These are phyloP conservation scores for Linnemannia zychae DNA, from an alignment of 192 early-diverging fungal genomes.

Conservation along the genomic window DNA sequence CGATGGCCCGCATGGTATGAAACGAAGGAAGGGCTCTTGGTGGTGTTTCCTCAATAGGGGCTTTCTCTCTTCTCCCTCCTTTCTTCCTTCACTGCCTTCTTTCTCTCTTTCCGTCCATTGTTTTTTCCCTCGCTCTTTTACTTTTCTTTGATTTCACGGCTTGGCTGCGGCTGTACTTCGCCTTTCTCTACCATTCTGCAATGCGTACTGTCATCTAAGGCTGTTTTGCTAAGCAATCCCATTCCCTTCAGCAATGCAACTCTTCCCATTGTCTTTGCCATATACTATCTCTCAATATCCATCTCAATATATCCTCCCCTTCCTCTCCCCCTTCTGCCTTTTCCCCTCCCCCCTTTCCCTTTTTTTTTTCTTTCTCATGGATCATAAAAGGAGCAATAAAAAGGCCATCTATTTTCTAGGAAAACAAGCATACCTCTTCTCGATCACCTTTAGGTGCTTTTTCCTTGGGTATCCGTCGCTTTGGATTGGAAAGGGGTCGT, in stretches of 20 bases:
- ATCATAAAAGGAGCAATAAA: background rate
- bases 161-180: too few relatives aligned
- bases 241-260: background rate
- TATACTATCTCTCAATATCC: too few relatives aligned
- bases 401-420: background rate
- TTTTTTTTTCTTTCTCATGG: background rate
- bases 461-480: conserved; percentile 26
- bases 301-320: background rate
- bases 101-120: too few relatives aligned
- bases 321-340: background rate
- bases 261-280: too few relatives aligned
- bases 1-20: background rate
- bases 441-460: conserved; percentile 32
- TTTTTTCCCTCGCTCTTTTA: background rate
- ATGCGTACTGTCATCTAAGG: background rate
- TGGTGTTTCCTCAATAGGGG: background rate
- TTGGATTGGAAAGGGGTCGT: conserved; percentile 3
- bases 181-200: background rate
- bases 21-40: background rate
- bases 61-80: background rate
- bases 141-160: background rate
- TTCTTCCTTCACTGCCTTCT: background rate
- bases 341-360: background rate
- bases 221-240: background rate
- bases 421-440: conserved; percentile 34